Percentiles rank a stretch among this genome's conserved stretches.
Evolutionary conservation across 805 yeast genomes (phyloP).

Genomic region (Teunomyces barrocoloradensis): DNA sequence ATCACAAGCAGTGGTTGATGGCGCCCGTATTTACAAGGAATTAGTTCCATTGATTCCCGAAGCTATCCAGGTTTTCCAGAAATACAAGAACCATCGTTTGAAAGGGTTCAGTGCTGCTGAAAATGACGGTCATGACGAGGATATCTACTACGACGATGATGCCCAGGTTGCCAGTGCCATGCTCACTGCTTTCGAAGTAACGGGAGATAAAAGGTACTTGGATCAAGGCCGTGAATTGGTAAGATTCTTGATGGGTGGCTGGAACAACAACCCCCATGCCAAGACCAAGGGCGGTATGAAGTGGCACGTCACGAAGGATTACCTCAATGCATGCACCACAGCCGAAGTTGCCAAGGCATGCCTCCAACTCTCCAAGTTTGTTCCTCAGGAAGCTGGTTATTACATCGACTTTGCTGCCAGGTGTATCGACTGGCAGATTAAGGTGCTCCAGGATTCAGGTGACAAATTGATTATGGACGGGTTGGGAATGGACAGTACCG

Average conservation of each 20-base stretch:
- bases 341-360: constrained; percentile 66
- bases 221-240: constrained; percentile 58
- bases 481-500: constrained; percentile 43
- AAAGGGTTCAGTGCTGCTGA: constrained; percentile 68
- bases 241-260: constrained; percentile 63
- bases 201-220: constrained; percentile 51
- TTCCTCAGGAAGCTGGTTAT: constrained; percentile 45
- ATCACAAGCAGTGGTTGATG: constrained; percentile 66
- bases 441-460: constrained; percentile 47
- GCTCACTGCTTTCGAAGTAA: constrained; percentile 65
- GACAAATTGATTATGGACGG: constrained; percentile 65
- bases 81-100: constrained; percentile 48
- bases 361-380: constrained; percentile 52
- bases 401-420: constrained; percentile 58
- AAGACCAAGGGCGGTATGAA: constrained; percentile 57
- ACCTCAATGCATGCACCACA: constrained; percentile 64
- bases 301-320: constrained; percentile 64
- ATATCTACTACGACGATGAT: constrained; percentile 71
- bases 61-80: constrained; percentile 47
- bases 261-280: constrained; percentile 45
- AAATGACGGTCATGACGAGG: constrained; percentile 55
- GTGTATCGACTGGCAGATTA: constrained; percentile 58
- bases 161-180: constrained; percentile 70
- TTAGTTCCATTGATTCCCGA: constrained; percentile 53
- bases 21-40: constrained; percentile 52